Percentiles rank a stretch among this genome's conserved stretches.
Conservation (phyloP, 495 filamentous ascomycete genomes). For the Penicillium salamii region DNA sequence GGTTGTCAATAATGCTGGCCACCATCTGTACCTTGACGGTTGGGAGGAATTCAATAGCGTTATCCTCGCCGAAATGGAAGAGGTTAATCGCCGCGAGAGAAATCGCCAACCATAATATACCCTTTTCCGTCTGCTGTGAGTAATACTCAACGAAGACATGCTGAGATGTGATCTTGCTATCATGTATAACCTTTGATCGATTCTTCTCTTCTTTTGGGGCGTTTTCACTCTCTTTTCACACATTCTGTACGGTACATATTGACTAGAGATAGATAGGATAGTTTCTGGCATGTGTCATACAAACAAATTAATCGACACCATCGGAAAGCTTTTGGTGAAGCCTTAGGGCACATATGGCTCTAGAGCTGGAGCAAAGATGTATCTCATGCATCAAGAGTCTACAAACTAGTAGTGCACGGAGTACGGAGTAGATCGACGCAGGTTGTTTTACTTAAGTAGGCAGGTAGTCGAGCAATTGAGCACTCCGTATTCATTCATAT, state of each 20-base stretch:
- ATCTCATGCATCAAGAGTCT: no score
- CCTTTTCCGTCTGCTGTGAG: conserved; percentile 1
- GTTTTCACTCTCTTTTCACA: not conserved
- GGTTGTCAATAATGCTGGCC: conserved; percentile 77
- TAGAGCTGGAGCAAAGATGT: not conserved
- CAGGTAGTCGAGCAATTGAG: no score
- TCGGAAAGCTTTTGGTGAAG: no score
- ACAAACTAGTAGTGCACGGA: no score
- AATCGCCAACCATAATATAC: conserved; percentile 12
- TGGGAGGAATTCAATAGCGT: conserved; percentile 84
- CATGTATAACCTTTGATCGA: not conserved
- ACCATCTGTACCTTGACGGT: conserved; percentile 92
- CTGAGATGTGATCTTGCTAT: conserved; percentile 5
- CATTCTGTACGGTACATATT: conserved; percentile 5
- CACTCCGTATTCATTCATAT: conserved; percentile 19
- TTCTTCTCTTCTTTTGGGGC: not conserved
- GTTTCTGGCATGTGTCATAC: not conserved
- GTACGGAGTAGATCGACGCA: no score
- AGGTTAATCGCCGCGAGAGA: conserved; percentile 52
- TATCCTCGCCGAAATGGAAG: conserved; percentile 75
- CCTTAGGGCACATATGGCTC: no score
- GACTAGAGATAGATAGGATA: conserved; percentile 17
- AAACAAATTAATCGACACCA: no score
- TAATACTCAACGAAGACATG: conserved; percentile 12
- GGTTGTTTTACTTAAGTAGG: no score